Evolutionary conservation across 495 filamentous ascomycete species (phyloP).

Genomic region (Hyaloscypha finlandica): DNA sequence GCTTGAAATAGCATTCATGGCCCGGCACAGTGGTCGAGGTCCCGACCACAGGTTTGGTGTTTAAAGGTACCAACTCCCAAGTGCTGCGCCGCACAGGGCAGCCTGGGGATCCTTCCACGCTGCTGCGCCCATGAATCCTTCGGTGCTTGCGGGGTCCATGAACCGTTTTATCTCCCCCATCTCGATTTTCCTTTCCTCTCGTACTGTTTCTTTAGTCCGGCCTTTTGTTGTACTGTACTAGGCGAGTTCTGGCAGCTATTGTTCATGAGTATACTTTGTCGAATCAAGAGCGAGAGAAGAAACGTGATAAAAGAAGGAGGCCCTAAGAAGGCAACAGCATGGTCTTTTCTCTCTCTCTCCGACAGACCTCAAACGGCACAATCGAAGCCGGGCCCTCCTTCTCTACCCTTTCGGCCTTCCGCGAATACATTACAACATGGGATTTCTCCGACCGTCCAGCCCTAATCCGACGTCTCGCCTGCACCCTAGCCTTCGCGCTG

Average conservation of each 20-base stretch:
- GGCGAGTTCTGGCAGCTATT: not conserved
- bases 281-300: too few relatives aligned
- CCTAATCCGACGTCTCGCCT: not conserved
- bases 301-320: not conserved
- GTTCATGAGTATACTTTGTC: too few relatives aligned
- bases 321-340: conserved; percentile 1
- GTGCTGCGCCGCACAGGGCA: not conserved
- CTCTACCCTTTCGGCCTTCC: conserved; percentile 4
- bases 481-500: conserved; percentile 8
- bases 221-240: not conserved
- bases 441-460: not conserved
- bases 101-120: too few relatives aligned
- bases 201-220: too few relatives aligned
- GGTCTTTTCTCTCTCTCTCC: conserved; percentile 14
- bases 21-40: not conserved
- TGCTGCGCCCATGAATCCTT: not conserved
- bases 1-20: not conserved
- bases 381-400: conserved; percentile 3
- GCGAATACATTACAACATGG: conserved; percentile 10
- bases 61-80: not conserved
- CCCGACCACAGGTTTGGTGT: not conserved
- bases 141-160: not conserved
- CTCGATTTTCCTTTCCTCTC: not conserved
- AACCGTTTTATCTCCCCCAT: not conserved
- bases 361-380: conserved; percentile 10